These are phyloP conservation scores for Thielaviopsis musarum DNA, from an alignment of 2,329 filamentous ascomycete genomes.

Conservation along the genomic window DNA sequence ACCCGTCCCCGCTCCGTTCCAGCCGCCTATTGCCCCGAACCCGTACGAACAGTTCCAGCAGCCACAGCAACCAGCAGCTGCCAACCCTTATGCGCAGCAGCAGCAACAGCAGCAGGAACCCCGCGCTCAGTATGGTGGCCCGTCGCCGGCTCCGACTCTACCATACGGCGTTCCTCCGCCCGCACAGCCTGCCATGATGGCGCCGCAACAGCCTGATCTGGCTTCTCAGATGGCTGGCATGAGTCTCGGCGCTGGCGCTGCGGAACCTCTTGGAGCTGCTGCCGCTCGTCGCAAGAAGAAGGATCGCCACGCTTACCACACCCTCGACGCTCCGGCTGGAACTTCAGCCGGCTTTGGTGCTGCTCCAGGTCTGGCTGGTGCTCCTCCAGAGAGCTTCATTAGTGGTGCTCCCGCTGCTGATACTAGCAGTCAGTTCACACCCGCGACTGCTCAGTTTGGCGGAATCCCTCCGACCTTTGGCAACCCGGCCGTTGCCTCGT, in stretches of 20 bases:
- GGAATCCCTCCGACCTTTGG: slow-evolving; percentile 14
- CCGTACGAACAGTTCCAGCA: slow-evolving; percentile 31
- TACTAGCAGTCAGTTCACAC: slow-evolving; percentile 21
- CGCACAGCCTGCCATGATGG: background rate
- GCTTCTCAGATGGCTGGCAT: slow-evolving; percentile 65
- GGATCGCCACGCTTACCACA: slow-evolving; percentile 84
- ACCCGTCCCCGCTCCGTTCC: slow-evolving; percentile 37
- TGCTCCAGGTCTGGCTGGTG: slow-evolving; percentile 32
- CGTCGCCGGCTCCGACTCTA: slow-evolving; percentile 3
- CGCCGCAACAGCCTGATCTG: slow-evolving; percentile 28
- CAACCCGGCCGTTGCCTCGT: slow-evolving; percentile 26
- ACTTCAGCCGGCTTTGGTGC: slow-evolving; percentile 55
- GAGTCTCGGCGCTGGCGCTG: slow-evolving; percentile 33
- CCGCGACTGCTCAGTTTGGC: slow-evolving; percentile 15
- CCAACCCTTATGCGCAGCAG: slow-evolving; percentile 1
- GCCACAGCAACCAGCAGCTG: slow-evolving; percentile 1
- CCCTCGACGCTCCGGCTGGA: slow-evolving; percentile 50
- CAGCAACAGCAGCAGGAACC: background rate
- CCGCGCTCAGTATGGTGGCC: slow-evolving; percentile 7
- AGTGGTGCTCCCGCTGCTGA: slow-evolving; percentile 6
- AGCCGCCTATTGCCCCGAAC: slow-evolving; percentile 34
- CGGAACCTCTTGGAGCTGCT: slow-evolving; percentile 22
- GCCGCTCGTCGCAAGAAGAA: slow-evolving; percentile 66
- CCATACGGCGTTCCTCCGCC: slow-evolving; percentile 8
- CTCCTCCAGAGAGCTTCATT: slow-evolving; percentile 1